Conservation (phyloP, 257 asterid species). For the Petrea volubilis region DNA sequence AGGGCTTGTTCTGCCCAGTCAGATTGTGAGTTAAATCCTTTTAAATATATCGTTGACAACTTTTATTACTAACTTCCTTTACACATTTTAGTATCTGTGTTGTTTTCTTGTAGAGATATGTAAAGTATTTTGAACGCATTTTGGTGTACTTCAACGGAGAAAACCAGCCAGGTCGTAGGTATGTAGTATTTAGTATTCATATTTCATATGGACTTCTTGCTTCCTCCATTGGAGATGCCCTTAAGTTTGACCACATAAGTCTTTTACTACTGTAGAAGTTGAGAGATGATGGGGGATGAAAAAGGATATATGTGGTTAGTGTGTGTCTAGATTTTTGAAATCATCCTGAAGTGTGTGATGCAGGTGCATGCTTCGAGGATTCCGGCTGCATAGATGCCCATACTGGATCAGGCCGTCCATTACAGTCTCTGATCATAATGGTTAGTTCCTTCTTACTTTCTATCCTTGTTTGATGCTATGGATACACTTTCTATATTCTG, state of each 20-base stretch:
- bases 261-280: background rate
- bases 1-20: slow-evolving; percentile 97
- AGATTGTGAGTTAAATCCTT: slow-evolving; percentile 66
- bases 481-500: background rate
- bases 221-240: slow-evolving; percentile 18
- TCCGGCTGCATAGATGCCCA: slow-evolving; percentile 94
- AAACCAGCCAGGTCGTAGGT: slow-evolving; percentile 99
- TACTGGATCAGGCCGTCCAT: slow-evolving; percentile 94
- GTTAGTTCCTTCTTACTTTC: slow-evolving; percentile 33
- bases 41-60: background rate
- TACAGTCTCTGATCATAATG: slow-evolving; percentile 86
- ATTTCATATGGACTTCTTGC: background rate
- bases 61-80: slow-evolving; percentile 11
- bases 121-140: slow-evolving; percentile 92
- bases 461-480: background rate
- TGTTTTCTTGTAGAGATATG: slow-evolving; percentile 73
- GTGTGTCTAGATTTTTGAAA: background rate
- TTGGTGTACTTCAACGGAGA: slow-evolving; percentile 90
- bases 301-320: slow-evolving; percentile 9
- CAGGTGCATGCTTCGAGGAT: slow-evolving; percentile 98
- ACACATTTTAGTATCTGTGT: slow-evolving; percentile 7
- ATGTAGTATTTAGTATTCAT: slow-evolving; percentile 15
- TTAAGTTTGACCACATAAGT: slow-evolving; percentile 2
- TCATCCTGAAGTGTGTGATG: slow-evolving; percentile 23
- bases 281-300: slow-evolving; percentile 16